These are phyloP conservation scores for Heimioporus retisporus DNA, from an alignment of 1,284 basidiomycete genomes.

Conservation along the genomic window DNA sequence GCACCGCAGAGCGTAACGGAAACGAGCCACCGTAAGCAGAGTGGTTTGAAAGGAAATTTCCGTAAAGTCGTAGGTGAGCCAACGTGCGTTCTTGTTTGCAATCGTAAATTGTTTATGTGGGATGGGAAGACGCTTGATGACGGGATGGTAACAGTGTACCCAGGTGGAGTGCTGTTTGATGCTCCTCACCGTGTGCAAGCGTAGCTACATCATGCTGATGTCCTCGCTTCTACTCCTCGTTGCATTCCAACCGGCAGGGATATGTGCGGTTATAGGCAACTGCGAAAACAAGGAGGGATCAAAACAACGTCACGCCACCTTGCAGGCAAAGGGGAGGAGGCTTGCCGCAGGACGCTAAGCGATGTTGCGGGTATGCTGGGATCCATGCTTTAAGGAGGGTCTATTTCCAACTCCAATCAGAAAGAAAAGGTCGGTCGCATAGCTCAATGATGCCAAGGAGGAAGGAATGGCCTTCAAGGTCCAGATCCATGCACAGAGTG, in stretches of 20 bases:
- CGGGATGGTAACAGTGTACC: constrained; percentile 19
- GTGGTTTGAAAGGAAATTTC: constrained; percentile 36
- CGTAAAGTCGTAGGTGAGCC: constrained; percentile 34
- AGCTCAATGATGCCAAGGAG: constrained; percentile 19
- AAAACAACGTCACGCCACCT: constrained; percentile 36
- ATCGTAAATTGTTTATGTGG: constrained; percentile 37
- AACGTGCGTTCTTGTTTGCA: constrained; percentile 33
- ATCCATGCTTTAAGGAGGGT: constrained; percentile 30
- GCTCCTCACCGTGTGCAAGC: constrained; percentile 36
- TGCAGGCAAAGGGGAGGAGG: constrained; percentile 42
- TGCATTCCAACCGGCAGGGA: constrained; percentile 38
- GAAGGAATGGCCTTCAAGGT: constrained; percentile 22
- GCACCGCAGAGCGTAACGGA: constrained; percentile 37
- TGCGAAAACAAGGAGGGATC: constrained; percentile 40
- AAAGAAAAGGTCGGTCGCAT: constrained; percentile 16
- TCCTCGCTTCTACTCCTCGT: constrained; percentile 38
- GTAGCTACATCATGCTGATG: constrained; percentile 43
- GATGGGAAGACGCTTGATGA: constrained; percentile 29
- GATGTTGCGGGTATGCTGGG: constrained; percentile 33
- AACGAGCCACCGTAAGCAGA: constrained; percentile 26
- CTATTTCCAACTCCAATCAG: constrained; percentile 26
- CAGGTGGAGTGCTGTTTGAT: constrained; percentile 32
- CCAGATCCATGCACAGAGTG: constrained; percentile 14
- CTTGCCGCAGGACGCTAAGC: constrained; percentile 41
- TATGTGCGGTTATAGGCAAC: constrained; percentile 32